Conservation (phyloP, 1,284 basidiomycete genomes). For the Cystobasidiaceae sp. region DNA sequence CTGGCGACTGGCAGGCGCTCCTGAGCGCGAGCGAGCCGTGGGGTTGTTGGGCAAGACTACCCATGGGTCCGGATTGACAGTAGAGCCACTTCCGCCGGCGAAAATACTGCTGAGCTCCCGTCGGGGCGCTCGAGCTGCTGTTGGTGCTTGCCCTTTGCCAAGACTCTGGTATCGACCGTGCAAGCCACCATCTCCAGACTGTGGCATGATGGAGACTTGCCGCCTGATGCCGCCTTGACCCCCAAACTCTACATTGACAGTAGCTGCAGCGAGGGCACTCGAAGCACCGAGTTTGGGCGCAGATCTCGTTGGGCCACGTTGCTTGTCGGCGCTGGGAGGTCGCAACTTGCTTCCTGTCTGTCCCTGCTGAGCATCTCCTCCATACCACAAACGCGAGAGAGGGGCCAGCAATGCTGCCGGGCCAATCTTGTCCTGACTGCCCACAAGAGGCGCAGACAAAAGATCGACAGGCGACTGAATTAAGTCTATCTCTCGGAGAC, state of each 20-base stretch:
- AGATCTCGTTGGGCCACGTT: constrained; percentile 48
- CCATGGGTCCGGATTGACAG: constrained; percentile 22
- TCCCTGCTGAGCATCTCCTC: neutral
- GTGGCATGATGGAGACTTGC: constrained; percentile 28
- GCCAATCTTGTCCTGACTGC: neutral
- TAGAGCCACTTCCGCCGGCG: constrained; percentile 32
- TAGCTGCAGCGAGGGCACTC: constrained; percentile 74
- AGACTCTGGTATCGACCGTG: constrained; percentile 13
- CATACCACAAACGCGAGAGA: constrained; percentile 63
- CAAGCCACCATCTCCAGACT: constrained; percentile 9
- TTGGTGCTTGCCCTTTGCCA: neutral
- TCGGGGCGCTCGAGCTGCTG: neutral
- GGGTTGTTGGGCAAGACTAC: constrained; percentile 7
- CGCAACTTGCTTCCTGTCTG: neutral
- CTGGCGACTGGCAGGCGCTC: neutral
- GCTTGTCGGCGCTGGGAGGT: neutral
- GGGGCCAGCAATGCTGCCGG: constrained; percentile 55
- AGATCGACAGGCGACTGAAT: neutral
- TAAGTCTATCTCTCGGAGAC: constrained; percentile 57
- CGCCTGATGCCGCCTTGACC: constrained; percentile 53
- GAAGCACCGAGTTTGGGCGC: constrained; percentile 72
- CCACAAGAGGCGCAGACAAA: neutral
- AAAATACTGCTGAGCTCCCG: constrained; percentile 40
- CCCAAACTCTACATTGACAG: constrained; percentile 88
- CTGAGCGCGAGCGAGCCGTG: neutral